These are phyloP conservation scores for Xylaria nigripes DNA, from an alignment of 495 filamentous ascomycete genomes.

Conservation along the genomic window DNA sequence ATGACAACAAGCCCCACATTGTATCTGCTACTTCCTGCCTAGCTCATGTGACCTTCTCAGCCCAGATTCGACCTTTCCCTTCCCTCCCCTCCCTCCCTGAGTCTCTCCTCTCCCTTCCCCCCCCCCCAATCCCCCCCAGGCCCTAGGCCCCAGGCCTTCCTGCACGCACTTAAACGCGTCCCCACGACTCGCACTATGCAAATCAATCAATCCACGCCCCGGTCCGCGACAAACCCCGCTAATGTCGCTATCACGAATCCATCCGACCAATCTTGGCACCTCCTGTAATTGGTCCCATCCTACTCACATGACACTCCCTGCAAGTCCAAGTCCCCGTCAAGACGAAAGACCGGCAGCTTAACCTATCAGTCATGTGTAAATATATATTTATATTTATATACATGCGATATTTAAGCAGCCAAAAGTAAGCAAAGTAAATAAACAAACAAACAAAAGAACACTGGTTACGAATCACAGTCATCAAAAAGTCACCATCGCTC, in stretches of 20 bases:
- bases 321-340: slow-evolving; percentile 5
- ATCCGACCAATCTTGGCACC: slow-evolving; percentile 2
- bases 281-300: slow-evolving; percentile 2
- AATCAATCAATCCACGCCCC: neutral
- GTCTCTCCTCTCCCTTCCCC: neutral
- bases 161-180: slow-evolving; percentile 14
- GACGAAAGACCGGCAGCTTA: too few species aligned
- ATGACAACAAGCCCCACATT: neutral
- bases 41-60: neutral
- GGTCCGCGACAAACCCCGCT: slow-evolving; percentile 1
- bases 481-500: neutral
- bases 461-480: slow-evolving; percentile 2
- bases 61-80: neutral
- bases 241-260: slow-evolving; percentile 1
- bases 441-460: slow-evolving; percentile 11
- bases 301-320: slow-evolving; percentile 10
- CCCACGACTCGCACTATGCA: neutral
- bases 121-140: too few species aligned
- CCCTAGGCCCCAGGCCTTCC: too few species aligned
- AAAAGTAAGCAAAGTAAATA: neutral
- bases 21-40: neutral
- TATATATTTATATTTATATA: too few species aligned
- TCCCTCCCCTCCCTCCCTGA: neutral
- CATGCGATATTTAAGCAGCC: too few species aligned
- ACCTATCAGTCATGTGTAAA: too few species aligned